Conservation (phyloP, 2,329 filamentous ascomycete genomes). For the Harringtonia lauricola region DNA sequence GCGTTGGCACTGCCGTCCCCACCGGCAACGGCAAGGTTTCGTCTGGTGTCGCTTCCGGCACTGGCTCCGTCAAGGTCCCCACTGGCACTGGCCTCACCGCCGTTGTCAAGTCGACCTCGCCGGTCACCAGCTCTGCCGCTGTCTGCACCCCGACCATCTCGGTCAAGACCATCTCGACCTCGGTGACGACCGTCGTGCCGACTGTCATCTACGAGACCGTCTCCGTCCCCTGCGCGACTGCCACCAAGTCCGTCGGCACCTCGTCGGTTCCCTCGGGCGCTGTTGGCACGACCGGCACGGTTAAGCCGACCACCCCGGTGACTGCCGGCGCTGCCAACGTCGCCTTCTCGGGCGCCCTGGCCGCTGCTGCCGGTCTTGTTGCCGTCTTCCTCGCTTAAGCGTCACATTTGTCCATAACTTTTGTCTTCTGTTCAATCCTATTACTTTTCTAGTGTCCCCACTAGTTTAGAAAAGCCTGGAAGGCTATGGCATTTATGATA, state of each 20-base stretch:
- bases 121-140: slow-evolving; percentile 12
- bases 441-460: slow-evolving; percentile 21
- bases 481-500: slow-evolving; percentile 23
- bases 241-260: slow-evolving; percentile 12
- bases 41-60: no score
- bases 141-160: slow-evolving; percentile 24
- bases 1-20: slow-evolving; percentile 1
- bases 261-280: background rate
- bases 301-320: slow-evolving; percentile 21
- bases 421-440: slow-evolving; percentile 5
- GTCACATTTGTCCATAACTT: background rate
- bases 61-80: slow-evolving; percentile 7
- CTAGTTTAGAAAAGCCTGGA: slow-evolving; percentile 23
- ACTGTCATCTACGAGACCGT: slow-evolving; percentile 41
- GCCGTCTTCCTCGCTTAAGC: slow-evolving; percentile 44
- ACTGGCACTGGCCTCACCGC: slow-evolving; percentile 1
- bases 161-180: slow-evolving; percentile 43
- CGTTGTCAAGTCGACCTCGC: background rate
- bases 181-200: slow-evolving; percentile 43
- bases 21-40: no score
- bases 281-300: background rate
- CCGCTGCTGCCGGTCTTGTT: slow-evolving; percentile 41
- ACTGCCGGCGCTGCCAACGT: slow-evolving; percentile 42
- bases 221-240: slow-evolving; percentile 25
- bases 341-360: slow-evolving; percentile 41